Base-by-base conservation (phyloP, 495 filamentous ascomycete species). In the Penicillium antarcticum region DNA sequence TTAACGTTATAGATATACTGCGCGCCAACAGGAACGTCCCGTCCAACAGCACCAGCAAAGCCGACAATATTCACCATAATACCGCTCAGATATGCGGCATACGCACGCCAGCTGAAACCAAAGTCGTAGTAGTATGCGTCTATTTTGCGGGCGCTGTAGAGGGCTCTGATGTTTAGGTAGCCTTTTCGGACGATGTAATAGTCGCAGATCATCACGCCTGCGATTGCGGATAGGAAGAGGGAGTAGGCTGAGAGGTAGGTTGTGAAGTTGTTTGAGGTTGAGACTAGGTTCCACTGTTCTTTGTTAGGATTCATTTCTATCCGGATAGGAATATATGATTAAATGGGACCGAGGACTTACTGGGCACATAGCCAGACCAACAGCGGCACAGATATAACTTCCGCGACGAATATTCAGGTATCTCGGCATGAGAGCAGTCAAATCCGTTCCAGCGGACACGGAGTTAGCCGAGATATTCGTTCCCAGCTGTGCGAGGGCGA, bases 381-480 rank as follows among this genome's bases (percentile, higher is more conserved):
- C 78, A 4, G 76, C 66, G 0, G 92, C 92, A 66, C 91, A 96
- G 56, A 97, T 80, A 60, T 95, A 96, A 19, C 91, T 89, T 36
- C 92, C 92, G 16, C 92, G 86, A 51, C 92, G 85, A 65, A 97
- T 96, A 67, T 86, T 94, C 54, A 97, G 63, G 61, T 80, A 97
- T 35, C 88, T 83, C 0, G 92, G 92, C 1, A 95, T 69, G n/a
- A 97, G 73, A 0, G 92, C 92, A 2, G 91, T 95, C 81, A 96
- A 79, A 63, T 97, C 92, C 0, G 91, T 94, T 16, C 92, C 92
- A 26, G 90, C 88, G 9, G 88, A 92, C 44, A 95, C 86, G 1
- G 85, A 89, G 70, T 97, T 97, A 52, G 91, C 91, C 3, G 91
- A 87, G 56, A 96, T 96, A 59, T 97, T 97, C 36, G 92, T 95